These are phyloP conservation scores for Diutina scorzettiae DNA, from an alignment of 1,139 yeast genomes.

Conservation along the genomic window DNA sequence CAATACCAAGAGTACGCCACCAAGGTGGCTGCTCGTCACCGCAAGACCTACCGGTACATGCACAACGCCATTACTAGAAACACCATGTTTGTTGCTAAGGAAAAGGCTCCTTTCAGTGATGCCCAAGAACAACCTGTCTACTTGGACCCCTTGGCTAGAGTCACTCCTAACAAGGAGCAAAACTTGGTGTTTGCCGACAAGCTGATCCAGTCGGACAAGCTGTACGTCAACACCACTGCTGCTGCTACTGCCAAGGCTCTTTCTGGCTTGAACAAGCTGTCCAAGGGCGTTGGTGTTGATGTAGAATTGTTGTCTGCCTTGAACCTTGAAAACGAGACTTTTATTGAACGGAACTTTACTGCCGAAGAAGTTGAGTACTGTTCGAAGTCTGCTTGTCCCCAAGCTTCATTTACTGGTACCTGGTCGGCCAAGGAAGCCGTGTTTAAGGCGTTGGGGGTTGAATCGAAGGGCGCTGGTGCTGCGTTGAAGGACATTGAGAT, in stretches of 20 bases:
- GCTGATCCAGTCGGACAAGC: conserved; percentile 21
- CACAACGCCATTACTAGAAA: conserved; percentile 90
- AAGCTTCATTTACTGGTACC: conserved; percentile 90
- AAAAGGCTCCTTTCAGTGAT: conserved; percentile 80
- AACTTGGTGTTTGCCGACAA: conserved; percentile 40
- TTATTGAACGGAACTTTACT: conserved; percentile 87
- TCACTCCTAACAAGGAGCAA: conserved; percentile 25
- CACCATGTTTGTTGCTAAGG: conserved; percentile 87
- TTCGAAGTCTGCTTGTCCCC: conserved; percentile 56
- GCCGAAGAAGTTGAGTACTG: conserved; percentile 71
- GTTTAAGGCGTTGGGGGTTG: conserved; percentile 86
- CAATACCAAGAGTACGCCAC: conserved; percentile 58
- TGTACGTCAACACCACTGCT: conserved; percentile 26
- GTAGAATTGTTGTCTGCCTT: conserved; percentile 79
- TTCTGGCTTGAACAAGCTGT: conserved; percentile 33
- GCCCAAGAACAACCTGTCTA: conserved; percentile 83
- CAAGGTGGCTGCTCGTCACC: conserved; percentile 73
- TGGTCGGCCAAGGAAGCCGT: conserved; percentile 99
- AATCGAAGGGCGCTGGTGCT: conserved; percentile 92
- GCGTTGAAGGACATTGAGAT: conserved; percentile 85
- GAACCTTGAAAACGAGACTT: conserved; percentile 77
- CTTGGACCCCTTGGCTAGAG: conserved; percentile 93
- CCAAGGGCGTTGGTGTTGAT: conserved; percentile 89
- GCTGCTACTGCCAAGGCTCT: conserved; percentile 38
- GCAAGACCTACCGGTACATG: conserved; percentile 88